These are phyloP conservation scores for Fusarium virguliforme DNA, from an alignment of 2,329 filamentous ascomycete species.

Conservation along the genomic window DNA sequence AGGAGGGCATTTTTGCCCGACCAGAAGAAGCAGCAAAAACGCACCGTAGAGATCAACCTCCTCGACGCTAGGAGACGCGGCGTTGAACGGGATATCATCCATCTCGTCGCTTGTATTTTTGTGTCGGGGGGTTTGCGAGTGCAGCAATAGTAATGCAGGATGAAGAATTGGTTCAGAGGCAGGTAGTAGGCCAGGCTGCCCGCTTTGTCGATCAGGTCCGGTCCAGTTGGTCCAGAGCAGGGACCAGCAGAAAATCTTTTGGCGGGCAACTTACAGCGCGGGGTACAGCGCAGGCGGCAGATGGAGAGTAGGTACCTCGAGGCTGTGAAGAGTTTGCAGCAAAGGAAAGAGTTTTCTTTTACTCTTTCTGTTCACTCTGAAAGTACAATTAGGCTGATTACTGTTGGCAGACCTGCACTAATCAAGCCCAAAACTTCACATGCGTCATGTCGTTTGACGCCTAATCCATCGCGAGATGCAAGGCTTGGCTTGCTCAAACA, in stretches of 20 bases:
- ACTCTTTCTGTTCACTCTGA: background rate
- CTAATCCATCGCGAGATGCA: constrained; percentile 18
- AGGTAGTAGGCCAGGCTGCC: background rate
- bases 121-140: constrained; percentile 3
- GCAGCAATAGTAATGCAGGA: constrained; percentile 49
- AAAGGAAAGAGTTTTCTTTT: background rate
- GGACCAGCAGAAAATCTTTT: constrained; percentile 50
- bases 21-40: constrained; percentile 36
- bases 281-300: constrained; percentile 32
- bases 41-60: constrained; percentile 76
- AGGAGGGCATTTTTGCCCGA: constrained; percentile 15
- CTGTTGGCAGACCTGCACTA: background rate
- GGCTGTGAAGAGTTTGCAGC: background rate
- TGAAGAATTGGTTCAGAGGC: constrained; percentile 47
- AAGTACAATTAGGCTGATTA: background rate
- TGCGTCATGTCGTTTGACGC: constrained; percentile 46
- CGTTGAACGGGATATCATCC: constrained; percentile 48
- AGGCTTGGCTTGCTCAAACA: background rate
- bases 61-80: constrained; percentile 53
- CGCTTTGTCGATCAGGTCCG: constrained; percentile 38
- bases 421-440: constrained; percentile 17
- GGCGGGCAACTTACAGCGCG: constrained; percentile 44
- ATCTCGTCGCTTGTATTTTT: constrained; percentile 39
- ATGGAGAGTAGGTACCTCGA: no score
- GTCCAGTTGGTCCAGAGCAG: constrained; percentile 36